A percentile compares a stretch with the other conserved stretches of the same genome.
These are phyloP conservation scores for Kentomonas sorsogonicus DNA, from an alignment of 208 protist species.

Conservation along the genomic window DNA sequence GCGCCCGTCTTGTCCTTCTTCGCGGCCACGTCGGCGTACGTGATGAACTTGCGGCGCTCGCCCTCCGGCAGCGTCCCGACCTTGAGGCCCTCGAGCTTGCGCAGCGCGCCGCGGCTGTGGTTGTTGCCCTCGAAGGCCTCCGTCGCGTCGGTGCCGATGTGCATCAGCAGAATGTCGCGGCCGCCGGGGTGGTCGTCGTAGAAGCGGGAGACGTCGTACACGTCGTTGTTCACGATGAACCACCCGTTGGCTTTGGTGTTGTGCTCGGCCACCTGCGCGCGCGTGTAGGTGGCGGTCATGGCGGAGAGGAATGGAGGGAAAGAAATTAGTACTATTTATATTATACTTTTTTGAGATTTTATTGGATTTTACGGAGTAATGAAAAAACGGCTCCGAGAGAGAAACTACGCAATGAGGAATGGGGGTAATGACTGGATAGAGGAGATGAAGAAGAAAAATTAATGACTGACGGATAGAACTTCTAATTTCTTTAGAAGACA, in stretches of 20 bases:
- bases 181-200: slow-evolving; percentile 80
- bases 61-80: slow-evolving; percentile 35
- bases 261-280: slow-evolving; percentile 54
- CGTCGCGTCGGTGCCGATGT: slow-evolving; percentile 70
- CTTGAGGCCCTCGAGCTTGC: slow-evolving; percentile 36
- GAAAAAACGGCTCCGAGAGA: too few relatives aligned
- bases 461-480: too few relatives aligned
- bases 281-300: slow-evolving; percentile 30
- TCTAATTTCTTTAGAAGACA: too few relatives aligned
- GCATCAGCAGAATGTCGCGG: slow-evolving; percentile 53
- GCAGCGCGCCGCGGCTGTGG: slow-evolving; percentile 49
- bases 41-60: slow-evolving; percentile 32
- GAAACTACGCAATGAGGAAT: too few relatives aligned
- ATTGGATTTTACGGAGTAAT: too few relatives aligned
- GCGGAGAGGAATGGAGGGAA: neutral
- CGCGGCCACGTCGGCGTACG: slow-evolving; percentile 22
- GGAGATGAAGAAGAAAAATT: too few relatives aligned
- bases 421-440: too few relatives aligned
- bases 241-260: slow-evolving; percentile 47
- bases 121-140: slow-evolving; percentile 63
- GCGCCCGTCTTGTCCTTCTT: slow-evolving; percentile 33
- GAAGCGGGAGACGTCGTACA: slow-evolving; percentile 77
- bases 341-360: too few relatives aligned
- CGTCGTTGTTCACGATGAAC: slow-evolving; percentile 74
- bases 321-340: too few relatives aligned